Base-by-base conservation (phyloP, 129 eudicot genomes). In the Dittrichia graveolens region DNA sequence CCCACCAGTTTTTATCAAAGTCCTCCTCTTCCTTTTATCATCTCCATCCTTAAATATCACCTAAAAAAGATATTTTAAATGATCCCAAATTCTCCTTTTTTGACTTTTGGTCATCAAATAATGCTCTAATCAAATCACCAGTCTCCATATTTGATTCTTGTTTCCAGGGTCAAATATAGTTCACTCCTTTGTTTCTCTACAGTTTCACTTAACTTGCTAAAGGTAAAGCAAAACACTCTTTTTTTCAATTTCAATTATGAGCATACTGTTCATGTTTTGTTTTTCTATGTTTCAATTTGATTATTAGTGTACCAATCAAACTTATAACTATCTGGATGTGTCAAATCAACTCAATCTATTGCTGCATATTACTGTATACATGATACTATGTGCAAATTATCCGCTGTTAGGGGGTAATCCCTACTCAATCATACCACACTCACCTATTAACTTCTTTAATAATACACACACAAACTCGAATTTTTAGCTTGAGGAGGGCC, bases 81-180 rank as follows among this genome's bases (percentile, higher is more conserved):
- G 24, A 18, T 53, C 35, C 35, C 14, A 19, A 31, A 42, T 31
- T 70, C 5, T 40, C 40, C 19, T 35, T 39, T 71, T 61, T 71
- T 62, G 77, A 78, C 77, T 62, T 70, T 78, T 46, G 60, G 39
- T 68, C 63, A 50, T 43, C 41, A 44, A 61, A 70, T 71, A 53
- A 61, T 72, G 76, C 76, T 77, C 49, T 43, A 78, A 70, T 70
- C 74, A 76, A 67, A 35, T 57, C 76, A 77, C 50, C 64, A 50
- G 43, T 67, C 68, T 59, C 60, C 61, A 14, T 10, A 52, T 31
- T 44, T 24, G 31, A 24, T 24, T 24, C 31, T 24, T 61, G 62
- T 61, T 74, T 74, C 46, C 72, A 50, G 57, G 54, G 44, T 67
- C 67, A 58, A 75, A 75, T 59, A 40, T 60, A 3, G 24, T 52